A percentile compares a stretch with the other conserved stretches of the same genome.
phyloP scores from a whole-genome alignment of 192 early-diverging fungal species.

The Coemansia furcata region DNA sequence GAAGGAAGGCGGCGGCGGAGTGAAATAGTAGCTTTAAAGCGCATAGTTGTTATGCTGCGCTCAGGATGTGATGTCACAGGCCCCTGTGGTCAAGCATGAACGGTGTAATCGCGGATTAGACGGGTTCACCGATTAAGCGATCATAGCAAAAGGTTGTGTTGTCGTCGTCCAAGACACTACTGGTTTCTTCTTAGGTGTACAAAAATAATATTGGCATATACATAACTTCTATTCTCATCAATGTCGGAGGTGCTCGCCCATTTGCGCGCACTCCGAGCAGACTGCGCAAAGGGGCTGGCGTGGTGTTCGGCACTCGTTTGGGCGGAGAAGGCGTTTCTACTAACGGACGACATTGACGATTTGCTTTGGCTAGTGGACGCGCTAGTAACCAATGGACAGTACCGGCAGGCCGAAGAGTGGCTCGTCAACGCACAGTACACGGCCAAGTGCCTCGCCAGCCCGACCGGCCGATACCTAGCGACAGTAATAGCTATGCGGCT shows the following conservation, averaged over 20 bases:
- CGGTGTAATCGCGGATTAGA: no score
- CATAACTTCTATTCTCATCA: background rate
- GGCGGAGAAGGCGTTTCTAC: constrained; percentile 43
- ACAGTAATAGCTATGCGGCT: constrained; percentile 48
- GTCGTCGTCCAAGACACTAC: background rate
- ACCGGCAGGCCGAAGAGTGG: constrained; percentile 49
- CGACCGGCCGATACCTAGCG: constrained; percentile 38
- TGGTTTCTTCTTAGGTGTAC: background rate
- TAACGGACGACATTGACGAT: constrained; percentile 33
- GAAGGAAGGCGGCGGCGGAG: no score
- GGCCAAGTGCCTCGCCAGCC: constrained; percentile 11
- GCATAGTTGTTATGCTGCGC: background rate
- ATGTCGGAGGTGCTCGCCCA: constrained; percentile 43
- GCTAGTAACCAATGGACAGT: constrained; percentile 51
- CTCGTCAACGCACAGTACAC: constrained; percentile 25
- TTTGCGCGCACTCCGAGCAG: constrained; percentile 35
- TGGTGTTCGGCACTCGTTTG: constrained; percentile 50
- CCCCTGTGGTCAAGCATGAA: no score
- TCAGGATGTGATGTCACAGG: background rate
- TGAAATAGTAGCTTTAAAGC: background rate
- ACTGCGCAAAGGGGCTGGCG: constrained; percentile 40
- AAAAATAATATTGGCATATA: background rate
- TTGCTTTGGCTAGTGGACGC: constrained; percentile 49
- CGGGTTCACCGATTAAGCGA: background rate
- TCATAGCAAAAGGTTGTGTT: background rate